Percentiles rank a stretch among this genome's conserved stretches.
phyloP scores from a whole-genome alignment of 306 rosid genomes.

The Quercus aquifolioides region DNA sequence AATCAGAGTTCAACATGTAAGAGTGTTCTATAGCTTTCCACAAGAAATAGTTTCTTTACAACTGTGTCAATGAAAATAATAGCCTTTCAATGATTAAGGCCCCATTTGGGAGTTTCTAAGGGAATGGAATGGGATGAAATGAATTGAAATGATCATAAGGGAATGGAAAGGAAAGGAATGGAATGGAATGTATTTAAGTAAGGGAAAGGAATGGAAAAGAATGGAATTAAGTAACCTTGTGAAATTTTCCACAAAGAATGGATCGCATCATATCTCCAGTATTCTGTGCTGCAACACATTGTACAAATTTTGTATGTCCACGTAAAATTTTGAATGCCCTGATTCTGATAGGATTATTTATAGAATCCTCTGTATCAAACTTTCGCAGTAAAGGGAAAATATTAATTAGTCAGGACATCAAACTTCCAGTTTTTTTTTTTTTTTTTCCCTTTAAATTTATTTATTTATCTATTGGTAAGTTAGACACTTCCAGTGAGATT shows the following conservation, averaged over 20 bases:
- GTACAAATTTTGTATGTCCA: conserved; percentile 76
- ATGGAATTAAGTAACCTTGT: no score
- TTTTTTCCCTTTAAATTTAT: neutral
- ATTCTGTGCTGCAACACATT: conserved; percentile 66
- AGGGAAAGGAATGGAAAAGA: no score
- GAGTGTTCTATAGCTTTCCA: neutral
- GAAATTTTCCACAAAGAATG: neutral
- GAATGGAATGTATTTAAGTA: no score
- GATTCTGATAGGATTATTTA: conserved; percentile 39
- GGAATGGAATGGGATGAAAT: no score
- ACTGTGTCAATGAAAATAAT: neutral
- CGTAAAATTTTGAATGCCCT: conserved; percentile 74
- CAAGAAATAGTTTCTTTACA: neutral
- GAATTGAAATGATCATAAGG: no score
- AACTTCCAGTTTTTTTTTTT: conserved; percentile 12
- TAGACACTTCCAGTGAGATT: no score
- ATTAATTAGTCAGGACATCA: conserved; percentile 21
- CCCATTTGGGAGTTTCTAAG: no score
- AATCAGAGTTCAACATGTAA: neutral
- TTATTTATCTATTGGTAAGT: no score
- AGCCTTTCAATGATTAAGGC: neutral
- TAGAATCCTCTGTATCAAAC: conserved; percentile 55
- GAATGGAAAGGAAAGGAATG: no score
- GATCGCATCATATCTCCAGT: conserved; percentile 67
- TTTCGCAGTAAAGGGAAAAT: conserved; percentile 23